These are phyloP conservation scores for Barnettozyma botsteinii DNA, from an alignment of 805 yeast genomes.

Conservation along the genomic window DNA sequence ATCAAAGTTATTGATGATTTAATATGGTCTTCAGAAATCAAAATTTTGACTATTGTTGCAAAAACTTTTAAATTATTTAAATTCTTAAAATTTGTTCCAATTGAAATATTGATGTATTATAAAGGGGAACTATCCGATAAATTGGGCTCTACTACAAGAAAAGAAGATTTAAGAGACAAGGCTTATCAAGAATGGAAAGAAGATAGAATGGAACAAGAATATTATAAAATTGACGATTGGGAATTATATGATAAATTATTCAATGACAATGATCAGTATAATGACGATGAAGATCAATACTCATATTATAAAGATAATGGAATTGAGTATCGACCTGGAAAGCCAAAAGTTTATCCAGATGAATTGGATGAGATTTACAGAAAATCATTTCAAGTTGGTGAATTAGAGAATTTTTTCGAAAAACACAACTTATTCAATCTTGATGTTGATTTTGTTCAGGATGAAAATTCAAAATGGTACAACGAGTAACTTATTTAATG, in stretches of 20 bases:
- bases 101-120: slow-evolving; percentile 16
- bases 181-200: slow-evolving; percentile 1
- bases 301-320: slow-evolving; percentile 5
- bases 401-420: slow-evolving; percentile 4
- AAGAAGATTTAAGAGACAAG: slow-evolving; percentile 1
- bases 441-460: slow-evolving; percentile 1
- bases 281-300: not conserved
- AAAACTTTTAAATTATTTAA: slow-evolving; percentile 14
- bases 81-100: slow-evolving; percentile 12
- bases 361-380: slow-evolving; percentile 9
- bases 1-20: slow-evolving; percentile 14
- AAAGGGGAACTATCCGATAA: slow-evolving; percentile 13
- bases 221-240: not conserved
- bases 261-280: not conserved
- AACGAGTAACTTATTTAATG: not conserved
- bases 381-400: slow-evolving; percentile 2
- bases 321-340: slow-evolving; percentile 1
- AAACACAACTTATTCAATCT: slow-evolving; percentile 3
- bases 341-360: not conserved
- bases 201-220: not conserved
- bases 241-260: slow-evolving; percentile 1
- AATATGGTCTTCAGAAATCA: slow-evolving; percentile 19
- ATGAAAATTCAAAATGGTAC: not conserved
- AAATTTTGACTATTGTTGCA: slow-evolving; percentile 12
- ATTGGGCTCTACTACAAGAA: slow-evolving; percentile 9